Evolutionary conservation across 352 stramenopile species (phyloP).

Genomic region (Phytophthora niederhauseri): DNA sequence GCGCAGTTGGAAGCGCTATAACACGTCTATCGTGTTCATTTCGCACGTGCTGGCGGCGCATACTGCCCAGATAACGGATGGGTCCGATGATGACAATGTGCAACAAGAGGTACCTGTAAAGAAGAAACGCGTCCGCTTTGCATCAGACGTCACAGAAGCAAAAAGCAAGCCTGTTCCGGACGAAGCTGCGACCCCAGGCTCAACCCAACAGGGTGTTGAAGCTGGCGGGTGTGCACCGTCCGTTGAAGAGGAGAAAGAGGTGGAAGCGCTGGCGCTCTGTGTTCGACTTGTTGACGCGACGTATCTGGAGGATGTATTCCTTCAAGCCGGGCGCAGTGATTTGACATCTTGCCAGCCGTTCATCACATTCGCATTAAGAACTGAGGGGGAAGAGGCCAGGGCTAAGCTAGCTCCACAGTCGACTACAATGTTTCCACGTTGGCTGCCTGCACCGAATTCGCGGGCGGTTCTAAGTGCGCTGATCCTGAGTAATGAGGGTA

Average conservation of each 20-base stretch:
- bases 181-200: neutral
- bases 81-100: conserved; percentile 20
- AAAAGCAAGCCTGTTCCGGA: conserved; percentile 16
- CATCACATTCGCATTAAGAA: conserved; percentile 50
- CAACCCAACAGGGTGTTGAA: conserved; percentile 4
- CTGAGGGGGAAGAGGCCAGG: conserved; percentile 32
- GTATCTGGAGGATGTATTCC: conserved; percentile 58
- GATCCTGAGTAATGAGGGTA: conserved; percentile 26
- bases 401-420: conserved; percentile 53
- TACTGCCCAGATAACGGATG: conserved; percentile 18
- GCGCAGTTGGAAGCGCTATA: conserved; percentile 83
- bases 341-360: conserved; percentile 55
- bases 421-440: conserved; percentile 64
- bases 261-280: conserved; percentile 43
- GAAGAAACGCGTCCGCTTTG: conserved; percentile 79
- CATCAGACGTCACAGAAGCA: conserved; percentile 30
- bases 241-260: conserved; percentile 28
- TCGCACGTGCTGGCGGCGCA: conserved; percentile 52
- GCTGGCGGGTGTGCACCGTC: neutral
- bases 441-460: conserved; percentile 48
- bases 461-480: conserved; percentile 47
- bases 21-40: conserved; percentile 69
- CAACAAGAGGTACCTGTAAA: conserved; percentile 30
- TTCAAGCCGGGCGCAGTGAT: conserved; percentile 52
- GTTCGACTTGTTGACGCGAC: conserved; percentile 57